Evolutionary conservation across 164 flowering plant species (phyloP).

Genomic region (Tetrastigma voinierianum): DNA sequence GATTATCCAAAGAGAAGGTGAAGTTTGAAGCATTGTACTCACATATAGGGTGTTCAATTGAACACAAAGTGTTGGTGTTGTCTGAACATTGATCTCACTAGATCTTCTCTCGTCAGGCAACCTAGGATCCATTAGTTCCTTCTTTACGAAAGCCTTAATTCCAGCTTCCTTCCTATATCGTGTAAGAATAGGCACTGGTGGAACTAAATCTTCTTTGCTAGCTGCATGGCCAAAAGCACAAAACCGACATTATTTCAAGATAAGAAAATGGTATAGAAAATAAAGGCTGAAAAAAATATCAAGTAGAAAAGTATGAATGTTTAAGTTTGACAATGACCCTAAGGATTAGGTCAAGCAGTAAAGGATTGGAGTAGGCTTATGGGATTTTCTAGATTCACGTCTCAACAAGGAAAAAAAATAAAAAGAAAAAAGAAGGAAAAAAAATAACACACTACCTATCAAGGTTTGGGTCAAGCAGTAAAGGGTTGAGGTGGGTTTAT

Average conservation of each 20-base stretch:
- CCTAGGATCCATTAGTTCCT: slow-evolving; percentile 71
- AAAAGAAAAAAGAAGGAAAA: too few relatives aligned
- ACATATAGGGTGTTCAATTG: slow-evolving; percentile 88
- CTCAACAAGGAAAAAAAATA: too few relatives aligned
- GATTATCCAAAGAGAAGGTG: background rate
- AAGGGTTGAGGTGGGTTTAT: too few relatives aligned
- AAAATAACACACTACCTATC: too few relatives aligned
- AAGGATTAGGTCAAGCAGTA: too few relatives aligned
- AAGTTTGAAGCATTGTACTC: slow-evolving; percentile 35
- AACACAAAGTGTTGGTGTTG: slow-evolving; percentile 86
- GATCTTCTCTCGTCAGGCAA: slow-evolving; percentile 74
- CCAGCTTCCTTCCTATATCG: slow-evolving; percentile 85
- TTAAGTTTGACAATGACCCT: too few relatives aligned
- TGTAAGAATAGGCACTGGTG: slow-evolving; percentile 89
- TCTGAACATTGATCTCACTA: slow-evolving; percentile 55
- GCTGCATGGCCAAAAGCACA: slow-evolving; percentile 45
- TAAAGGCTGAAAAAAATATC: too few relatives aligned
- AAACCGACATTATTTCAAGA: background rate
- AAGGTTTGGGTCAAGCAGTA: too few relatives aligned
- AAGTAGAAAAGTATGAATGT: too few relatives aligned
- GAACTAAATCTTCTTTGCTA: slow-evolving; percentile 85
- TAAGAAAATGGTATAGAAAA: too few relatives aligned
- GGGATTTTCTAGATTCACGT: too few relatives aligned
- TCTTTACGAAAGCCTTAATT: slow-evolving; percentile 92
- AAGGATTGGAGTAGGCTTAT: too few relatives aligned